Percentiles rank a stretch among this genome's conserved stretches.
Conservation (phyloP, 2,329 filamentous ascomycete species). For the Pseudogymnoascus sp. region DNA sequence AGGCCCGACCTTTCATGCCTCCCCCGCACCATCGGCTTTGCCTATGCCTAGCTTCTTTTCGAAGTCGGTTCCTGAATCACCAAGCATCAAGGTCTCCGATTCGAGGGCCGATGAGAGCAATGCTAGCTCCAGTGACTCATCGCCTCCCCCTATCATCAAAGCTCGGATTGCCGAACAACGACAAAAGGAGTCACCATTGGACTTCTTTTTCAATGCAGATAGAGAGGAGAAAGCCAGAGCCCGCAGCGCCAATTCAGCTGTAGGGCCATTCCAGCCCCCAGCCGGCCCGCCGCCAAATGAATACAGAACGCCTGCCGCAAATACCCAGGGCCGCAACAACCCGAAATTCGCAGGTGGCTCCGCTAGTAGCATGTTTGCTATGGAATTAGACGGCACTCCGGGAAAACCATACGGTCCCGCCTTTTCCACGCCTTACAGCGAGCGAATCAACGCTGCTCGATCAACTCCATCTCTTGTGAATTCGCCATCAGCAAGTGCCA, state of each 20-base stretch:
- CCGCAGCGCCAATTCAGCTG: conserved; percentile 40
- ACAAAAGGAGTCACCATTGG: conserved; percentile 68
- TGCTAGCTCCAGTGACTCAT: conserved; percentile 23
- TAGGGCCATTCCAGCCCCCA: conserved; percentile 46
- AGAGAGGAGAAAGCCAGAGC: conserved; percentile 64
- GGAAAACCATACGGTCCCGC: conserved; percentile 52
- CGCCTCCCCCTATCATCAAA: conserved; percentile 38
- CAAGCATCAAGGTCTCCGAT: conserved; percentile 34
- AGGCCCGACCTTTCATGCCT: conserved; percentile 89
- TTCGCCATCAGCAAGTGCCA: conserved; percentile 18
- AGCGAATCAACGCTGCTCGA: conserved; percentile 51
- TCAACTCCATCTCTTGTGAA: conserved; percentile 14
- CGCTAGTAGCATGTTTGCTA: conserved; percentile 52
- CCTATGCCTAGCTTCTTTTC: conserved; percentile 86
- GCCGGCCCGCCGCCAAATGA: conserved; percentile 29
- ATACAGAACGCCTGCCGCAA: conserved; percentile 25
- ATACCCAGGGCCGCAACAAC: conserved; percentile 28
- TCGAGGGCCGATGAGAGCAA: conserved; percentile 22
- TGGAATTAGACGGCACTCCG: conserved; percentile 59
- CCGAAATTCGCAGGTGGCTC: conserved; percentile 38
- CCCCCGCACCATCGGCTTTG: conserved; percentile 80
- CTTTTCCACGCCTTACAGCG: conserved; percentile 59
- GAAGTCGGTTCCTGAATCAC: conserved; percentile 64
- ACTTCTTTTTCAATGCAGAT: conserved; percentile 85
- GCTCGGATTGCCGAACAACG: conserved; percentile 46